Conservation (phyloP, 768 basidiomycete genomes). For the Trametes maxima region DNA sequence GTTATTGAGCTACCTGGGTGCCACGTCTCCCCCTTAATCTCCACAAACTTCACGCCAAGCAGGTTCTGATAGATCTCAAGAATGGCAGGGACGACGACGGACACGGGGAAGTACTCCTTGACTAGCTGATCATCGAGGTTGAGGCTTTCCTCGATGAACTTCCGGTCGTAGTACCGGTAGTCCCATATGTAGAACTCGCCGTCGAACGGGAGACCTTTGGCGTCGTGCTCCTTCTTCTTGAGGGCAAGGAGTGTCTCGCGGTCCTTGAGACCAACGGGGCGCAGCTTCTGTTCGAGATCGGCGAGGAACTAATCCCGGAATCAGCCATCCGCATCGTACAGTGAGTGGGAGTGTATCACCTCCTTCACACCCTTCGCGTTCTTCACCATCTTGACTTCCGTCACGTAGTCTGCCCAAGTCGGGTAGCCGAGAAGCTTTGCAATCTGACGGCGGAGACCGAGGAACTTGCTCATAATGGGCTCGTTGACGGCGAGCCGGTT, state of each 20-base stretch:
- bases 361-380: slow-evolving; percentile 59
- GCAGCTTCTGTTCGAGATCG: slow-evolving; percentile 73
- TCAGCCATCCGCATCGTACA: neutral
- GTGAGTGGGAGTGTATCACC: slow-evolving; percentile 34
- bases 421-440: slow-evolving; percentile 69
- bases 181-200: slow-evolving; percentile 84
- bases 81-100: slow-evolving; percentile 80
- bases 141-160: slow-evolving; percentile 65
- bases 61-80: slow-evolving; percentile 83
- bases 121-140: slow-evolving; percentile 75
- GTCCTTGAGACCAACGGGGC: slow-evolving; percentile 72
- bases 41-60: slow-evolving; percentile 70
- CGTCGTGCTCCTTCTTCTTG: slow-evolving; percentile 74
- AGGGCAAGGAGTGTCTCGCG: slow-evolving; percentile 64
- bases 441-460: slow-evolving; percentile 71
- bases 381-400: slow-evolving; percentile 88
- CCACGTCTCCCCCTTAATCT: slow-evolving; percentile 68
- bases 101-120: slow-evolving; percentile 90
- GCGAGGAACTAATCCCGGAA: slow-evolving; percentile 60
- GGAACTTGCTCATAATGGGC: slow-evolving; percentile 65
- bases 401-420: slow-evolving; percentile 83
- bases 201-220: slow-evolving; percentile 62
- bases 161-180: slow-evolving; percentile 74
- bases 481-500: slow-evolving; percentile 68
- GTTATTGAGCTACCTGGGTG: slow-evolving; percentile 60